Conservation (phyloP, 345 rosid species). For the Bruguiera sexangula region DNA sequence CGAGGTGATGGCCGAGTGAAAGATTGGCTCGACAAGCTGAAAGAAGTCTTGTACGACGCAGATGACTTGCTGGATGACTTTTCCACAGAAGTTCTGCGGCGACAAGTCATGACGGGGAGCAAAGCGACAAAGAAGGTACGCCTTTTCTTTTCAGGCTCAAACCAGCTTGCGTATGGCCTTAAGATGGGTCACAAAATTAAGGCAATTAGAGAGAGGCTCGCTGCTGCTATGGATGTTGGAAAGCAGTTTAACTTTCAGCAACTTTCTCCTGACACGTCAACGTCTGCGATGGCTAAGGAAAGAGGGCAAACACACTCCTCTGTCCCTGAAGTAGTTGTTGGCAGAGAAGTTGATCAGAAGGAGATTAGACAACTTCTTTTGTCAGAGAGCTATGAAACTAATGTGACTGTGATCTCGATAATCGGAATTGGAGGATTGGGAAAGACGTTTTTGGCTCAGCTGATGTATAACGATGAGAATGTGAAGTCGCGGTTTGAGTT, state of each 20-base stretch:
- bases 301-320: neutral
- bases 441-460: too few species aligned
- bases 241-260: neutral
- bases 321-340: conserved; percentile 3
- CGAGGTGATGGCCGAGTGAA: too few species aligned
- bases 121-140: too few species aligned
- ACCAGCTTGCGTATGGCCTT: neutral
- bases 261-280: neutral
- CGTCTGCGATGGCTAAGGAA: neutral
- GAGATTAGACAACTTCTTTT: neutral
- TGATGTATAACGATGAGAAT: too few species aligned
- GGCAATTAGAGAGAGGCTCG: conserved; percentile 16
- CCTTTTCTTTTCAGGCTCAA: too few species aligned
- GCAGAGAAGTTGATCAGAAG: conserved; percentile 20
- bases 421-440: too few species aligned
- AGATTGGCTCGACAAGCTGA: too few species aligned
- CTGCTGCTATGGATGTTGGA: neutral
- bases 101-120: too few species aligned
- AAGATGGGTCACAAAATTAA: conserved; percentile 3
- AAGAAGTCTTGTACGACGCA: too few species aligned
- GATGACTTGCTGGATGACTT: too few species aligned
- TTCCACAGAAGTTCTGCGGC: too few species aligned
- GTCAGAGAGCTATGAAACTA: neutral
- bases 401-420: neutral
- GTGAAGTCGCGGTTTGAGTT: too few species aligned